Evolutionary conservation across 202 grass and related monocot species (phyloP), one percentile per base, ranked within the genome.

Genomic region (Dendrocalamus latiflorus): DNA sequence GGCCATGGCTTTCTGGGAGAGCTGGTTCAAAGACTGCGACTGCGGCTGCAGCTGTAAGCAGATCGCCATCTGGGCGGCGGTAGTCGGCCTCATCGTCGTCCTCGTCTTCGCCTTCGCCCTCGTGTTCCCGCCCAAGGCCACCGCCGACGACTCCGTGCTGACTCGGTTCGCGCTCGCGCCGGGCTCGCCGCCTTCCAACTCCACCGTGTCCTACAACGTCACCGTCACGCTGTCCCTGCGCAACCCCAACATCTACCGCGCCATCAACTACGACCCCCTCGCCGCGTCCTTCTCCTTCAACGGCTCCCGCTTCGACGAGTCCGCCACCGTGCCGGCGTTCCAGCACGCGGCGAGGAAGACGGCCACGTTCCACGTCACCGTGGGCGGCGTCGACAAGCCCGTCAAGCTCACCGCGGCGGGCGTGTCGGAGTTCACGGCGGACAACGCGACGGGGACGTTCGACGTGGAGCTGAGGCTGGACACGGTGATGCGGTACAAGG

Each of bases 191-290:
- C 8, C 64, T 3, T 0, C 56, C 8, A 51, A 14, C 78, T 76
- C 85, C 48, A 83, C 83, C 18, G 6, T 90, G 12, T 84, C 84
- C 57, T 95, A 88, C 85, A 86, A 86, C 85, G 3, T 74, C 37
- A 86, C 84, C 0, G 81, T 76, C 2, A 88, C 80, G 6, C 13
- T 95, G 18, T 74, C 88, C 22, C 78, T 95, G 11, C 53, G 45
- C 43, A 95, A 95, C 71, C 93, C 93, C 21, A 92, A 95, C 85
- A 69, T 91, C 0, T 67, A 89, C 72, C 71, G 86, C 4, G 8
- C 22, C 82, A 90, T 95, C 75, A 57, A 26, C 34, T 95, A 88
- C 79, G 79, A 68, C 13, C 9, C 49, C 34, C 0, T 92, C 4
- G 72, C 78, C 14, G 85, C 67, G 4, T 16, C 79, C 36, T 84